Evolutionary conservation across 805 yeast genomes (phyloP).

Genomic region (Candida morakotiae): DNA sequence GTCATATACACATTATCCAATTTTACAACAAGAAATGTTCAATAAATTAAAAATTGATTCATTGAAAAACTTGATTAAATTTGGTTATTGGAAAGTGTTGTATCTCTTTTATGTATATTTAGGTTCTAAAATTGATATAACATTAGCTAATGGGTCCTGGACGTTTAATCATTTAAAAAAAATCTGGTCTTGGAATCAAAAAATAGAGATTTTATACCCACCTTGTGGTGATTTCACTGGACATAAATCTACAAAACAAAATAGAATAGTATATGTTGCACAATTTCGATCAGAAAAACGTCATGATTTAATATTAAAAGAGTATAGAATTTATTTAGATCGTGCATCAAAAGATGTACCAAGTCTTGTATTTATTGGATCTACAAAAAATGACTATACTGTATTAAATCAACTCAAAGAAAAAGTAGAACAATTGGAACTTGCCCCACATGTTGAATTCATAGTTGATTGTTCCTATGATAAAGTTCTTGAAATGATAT

Average conservation of each 20-base stretch:
- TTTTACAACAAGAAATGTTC: constrained; percentile 86
- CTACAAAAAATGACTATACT: constrained; percentile 60
- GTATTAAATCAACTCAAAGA: constrained; percentile 49
- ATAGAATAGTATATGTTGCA: constrained; percentile 61
- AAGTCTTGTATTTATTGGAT: constrained; percentile 72
- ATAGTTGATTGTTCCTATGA: constrained; percentile 72
- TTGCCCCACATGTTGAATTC: constrained; percentile 44
- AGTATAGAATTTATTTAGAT: constrained; percentile 55
- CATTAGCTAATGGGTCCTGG: constrained; percentile 88
- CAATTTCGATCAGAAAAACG: constrained; percentile 96
- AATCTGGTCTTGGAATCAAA: constrained; percentile 53
- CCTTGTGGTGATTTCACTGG: constrained; percentile 67
- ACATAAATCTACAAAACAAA: constrained; percentile 34
- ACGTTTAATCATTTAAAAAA: constrained; percentile 67
- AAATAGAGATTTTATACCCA: constrained; percentile 64
- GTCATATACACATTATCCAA: constrained; percentile 93
- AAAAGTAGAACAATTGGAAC: constrained; percentile 28
- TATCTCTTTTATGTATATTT: constrained; percentile 59
- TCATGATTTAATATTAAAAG: constrained; percentile 63
- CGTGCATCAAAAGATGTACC: constrained; percentile 32
- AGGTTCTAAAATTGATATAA: constrained; percentile 64
- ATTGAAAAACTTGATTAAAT: constrained; percentile 19
- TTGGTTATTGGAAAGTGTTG: constrained; percentile 68
- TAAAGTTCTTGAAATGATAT: constrained; percentile 51
- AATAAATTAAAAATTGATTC: constrained; percentile 42